Evolutionary conservation across 1,139 yeast species (phyloP), one percentile per base, ranked within the genome.

Genomic region (Nematodospora anomalae): DNA sequence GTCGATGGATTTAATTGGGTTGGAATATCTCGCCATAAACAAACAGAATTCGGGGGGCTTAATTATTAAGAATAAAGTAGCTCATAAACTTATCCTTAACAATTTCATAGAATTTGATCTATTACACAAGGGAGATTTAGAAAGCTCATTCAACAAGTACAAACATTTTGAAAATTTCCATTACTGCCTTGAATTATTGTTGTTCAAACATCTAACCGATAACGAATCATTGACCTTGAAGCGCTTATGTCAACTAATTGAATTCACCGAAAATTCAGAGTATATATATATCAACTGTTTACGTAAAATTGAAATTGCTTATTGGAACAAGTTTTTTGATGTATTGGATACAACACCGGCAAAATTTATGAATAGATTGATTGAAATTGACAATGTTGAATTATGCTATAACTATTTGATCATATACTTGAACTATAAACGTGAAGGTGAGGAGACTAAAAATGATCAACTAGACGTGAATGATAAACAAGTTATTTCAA

Each of bases 341-440:
- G 52, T 57, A 3, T 50, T 70, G 30, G 49, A 61, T 11, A 60
- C 64, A 5, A 64, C 71, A 0, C 76, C 75, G 1, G 53, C 58
- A 4, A 58, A 58, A 20, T 66, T 67, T 42, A 70, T 71, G 76
- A 52, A 55, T 28, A 52, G 62, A 24, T 49, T 71, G 13, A 60
- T 71, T 21, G 55, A 53, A 15, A 49, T 52, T 16, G 57, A 59
- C 6, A 57, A 68, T 35, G 73, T 67, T 16, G 71, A 66, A 32
- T 50, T 68, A 25, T 68, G 75, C 44, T 70, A 70, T 47, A 66
- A 64, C 37, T 71, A 63, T 38, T 54, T 71, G 33, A 71, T 63
- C 25, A 62, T 71, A 13, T 71, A 70, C 46, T 53, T 71, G 30
- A 71, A 69, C 40, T 63, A 60, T 44, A 70, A 70, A 40, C 55